phyloP scores from a whole-genome alignment of 1,284 basidiomycete species.

The Boletus semigastroideus region DNA sequence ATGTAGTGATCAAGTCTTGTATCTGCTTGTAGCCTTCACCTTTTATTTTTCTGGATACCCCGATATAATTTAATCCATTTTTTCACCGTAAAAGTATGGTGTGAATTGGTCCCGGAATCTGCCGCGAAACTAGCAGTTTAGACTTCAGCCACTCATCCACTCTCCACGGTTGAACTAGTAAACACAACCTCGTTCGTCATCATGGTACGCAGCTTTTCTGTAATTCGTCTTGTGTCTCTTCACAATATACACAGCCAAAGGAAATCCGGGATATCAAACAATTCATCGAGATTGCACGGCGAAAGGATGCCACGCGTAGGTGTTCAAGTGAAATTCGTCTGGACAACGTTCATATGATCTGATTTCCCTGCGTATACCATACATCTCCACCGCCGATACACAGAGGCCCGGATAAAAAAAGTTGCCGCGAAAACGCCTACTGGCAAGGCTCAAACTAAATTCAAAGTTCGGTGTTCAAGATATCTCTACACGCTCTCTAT shows the following conservation, averaged over 20 bases:
- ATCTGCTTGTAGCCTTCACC: slow-evolving; percentile 24
- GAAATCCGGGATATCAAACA: slow-evolving; percentile 99
- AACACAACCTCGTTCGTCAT: slow-evolving; percentile 15
- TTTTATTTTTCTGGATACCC: background rate
- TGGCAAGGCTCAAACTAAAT: slow-evolving; percentile 89
- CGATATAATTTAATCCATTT: background rate
- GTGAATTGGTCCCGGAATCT: slow-evolving; percentile 3
- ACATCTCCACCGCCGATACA: background rate
- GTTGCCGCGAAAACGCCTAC: slow-evolving; percentile 67
- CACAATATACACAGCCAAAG: slow-evolving; percentile 69
- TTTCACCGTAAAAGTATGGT: background rate
- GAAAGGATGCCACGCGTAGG: slow-evolving; percentile 80
- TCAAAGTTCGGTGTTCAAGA: slow-evolving; percentile 97
- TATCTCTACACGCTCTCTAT: slow-evolving; percentile 98
- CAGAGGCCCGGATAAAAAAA: slow-evolving; percentile 97
- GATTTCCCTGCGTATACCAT: background rate
- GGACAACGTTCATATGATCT: slow-evolving; percentile 3
- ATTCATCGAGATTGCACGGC: slow-evolving; percentile 95
- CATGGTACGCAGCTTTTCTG: slow-evolving; percentile 23
- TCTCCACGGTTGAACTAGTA: background rate
- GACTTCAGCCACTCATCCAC: slow-evolving; percentile 32
- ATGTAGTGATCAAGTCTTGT: slow-evolving; percentile 20
- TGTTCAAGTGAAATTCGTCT: slow-evolving; percentile 14
- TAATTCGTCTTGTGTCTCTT: background rate
- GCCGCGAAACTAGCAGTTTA: slow-evolving; percentile 32